These are phyloP conservation scores for Nadsonia commutata DNA, from an alignment of 1,139 yeast species.

Conservation along the genomic window DNA sequence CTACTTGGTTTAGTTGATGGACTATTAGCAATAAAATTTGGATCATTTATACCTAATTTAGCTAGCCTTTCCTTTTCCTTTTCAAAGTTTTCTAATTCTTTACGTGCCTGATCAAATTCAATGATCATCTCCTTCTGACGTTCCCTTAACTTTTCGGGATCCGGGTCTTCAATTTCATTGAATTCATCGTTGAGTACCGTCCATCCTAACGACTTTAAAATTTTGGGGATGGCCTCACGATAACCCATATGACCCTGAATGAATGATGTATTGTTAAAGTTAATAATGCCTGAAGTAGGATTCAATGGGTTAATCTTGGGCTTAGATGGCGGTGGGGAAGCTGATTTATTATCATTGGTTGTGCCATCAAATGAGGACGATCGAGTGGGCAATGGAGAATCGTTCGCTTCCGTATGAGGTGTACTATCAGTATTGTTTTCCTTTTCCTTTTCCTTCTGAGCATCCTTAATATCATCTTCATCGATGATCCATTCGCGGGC, in stretches of 20 bases:
- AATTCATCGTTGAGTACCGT: constrained; percentile 81
- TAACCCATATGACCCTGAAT: constrained; percentile 97
- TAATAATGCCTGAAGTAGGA: constrained; percentile 49
- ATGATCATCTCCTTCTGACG: constrained; percentile 60
- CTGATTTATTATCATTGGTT: background rate
- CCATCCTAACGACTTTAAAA: constrained; percentile 58
- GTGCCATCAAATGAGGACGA: too few relatives aligned
- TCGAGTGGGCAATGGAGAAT: too few relatives aligned
- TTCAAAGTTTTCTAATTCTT: constrained; percentile 27
- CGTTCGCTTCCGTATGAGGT: background rate
- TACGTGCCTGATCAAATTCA: constrained; percentile 78
- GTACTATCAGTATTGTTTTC: background rate
- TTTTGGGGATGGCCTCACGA: constrained; percentile 80
- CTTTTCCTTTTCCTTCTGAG: background rate
- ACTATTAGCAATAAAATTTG: too few relatives aligned
- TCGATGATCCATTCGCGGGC: constrained; percentile 1
- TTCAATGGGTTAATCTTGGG: background rate
- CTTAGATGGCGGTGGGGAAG: background rate
- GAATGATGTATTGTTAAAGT: constrained; percentile 69
- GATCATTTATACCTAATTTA: background rate
- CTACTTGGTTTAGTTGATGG: constrained; percentile 14
- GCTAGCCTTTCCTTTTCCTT: constrained; percentile 3
- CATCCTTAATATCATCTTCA: constrained; percentile 6
- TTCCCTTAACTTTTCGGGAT: constrained; percentile 71
- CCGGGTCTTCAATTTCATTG: constrained; percentile 92